A percentile compares a stretch with the other conserved stretches of the same genome.
Conservation (phyloP, 495 filamentous ascomycete species). For the Neurospora cerealis region DNA sequence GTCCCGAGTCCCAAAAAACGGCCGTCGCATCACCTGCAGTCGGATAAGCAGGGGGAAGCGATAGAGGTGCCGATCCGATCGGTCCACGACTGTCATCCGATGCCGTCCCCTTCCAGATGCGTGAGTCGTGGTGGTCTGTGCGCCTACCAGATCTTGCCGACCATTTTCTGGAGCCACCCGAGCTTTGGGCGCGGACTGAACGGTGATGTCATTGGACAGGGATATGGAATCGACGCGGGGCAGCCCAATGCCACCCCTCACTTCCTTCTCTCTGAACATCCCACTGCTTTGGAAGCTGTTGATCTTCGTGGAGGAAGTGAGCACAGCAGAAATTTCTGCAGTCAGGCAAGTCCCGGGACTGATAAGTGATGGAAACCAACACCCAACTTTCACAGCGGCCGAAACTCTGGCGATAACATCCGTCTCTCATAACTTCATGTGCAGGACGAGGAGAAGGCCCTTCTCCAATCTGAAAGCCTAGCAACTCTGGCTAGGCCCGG, state of each 20-base stretch:
- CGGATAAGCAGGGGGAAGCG: neutral
- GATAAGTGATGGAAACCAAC: neutral
- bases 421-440: neutral
- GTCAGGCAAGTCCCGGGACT: neutral
- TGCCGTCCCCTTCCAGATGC: neutral
- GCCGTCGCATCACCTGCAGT: neutral
- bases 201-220: neutral
- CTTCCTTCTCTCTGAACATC: neutral
- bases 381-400: neutral
- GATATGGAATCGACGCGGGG: neutral
- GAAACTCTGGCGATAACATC: neutral
- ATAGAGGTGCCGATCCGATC: neutral
- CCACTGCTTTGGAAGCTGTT: neutral
- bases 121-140: neutral
- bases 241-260: neutral
- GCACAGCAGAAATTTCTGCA: neutral
- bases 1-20: neutral
- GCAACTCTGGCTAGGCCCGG: neutral
- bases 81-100: neutral
- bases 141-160: neutral
- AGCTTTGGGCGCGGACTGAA: neutral
- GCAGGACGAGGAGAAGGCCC: neutral
- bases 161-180: neutral
- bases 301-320: neutral
- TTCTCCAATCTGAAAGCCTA: neutral